phyloP scores from a whole-genome alignment of 306 rosid species.

The Styphnolobium japonicum region DNA sequence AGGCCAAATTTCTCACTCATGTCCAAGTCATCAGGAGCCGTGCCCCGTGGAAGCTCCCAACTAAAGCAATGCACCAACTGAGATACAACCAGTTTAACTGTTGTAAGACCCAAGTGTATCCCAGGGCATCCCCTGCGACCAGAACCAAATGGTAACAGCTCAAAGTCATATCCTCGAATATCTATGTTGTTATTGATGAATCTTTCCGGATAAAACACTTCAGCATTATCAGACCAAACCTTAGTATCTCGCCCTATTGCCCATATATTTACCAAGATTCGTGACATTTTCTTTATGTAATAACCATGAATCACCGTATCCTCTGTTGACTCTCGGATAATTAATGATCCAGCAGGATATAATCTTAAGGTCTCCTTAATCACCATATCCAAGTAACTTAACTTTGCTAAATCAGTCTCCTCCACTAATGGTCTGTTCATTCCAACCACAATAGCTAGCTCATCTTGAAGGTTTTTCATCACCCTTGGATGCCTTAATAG shows the following conservation, averaged over 20 bases:
- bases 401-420: slow-evolving; percentile 30
- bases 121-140: slow-evolving; percentile 44
- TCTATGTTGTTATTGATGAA: background rate
- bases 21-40: slow-evolving; percentile 13
- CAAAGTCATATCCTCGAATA: slow-evolving; percentile 25
- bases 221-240: slow-evolving; percentile 18
- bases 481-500: slow-evolving; percentile 32
- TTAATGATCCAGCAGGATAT: slow-evolving; percentile 31
- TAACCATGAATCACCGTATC: slow-evolving; percentile 27
- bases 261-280: slow-evolving; percentile 32
- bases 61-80: slow-evolving; percentile 41
- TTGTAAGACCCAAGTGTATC: slow-evolving; percentile 26
- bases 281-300: slow-evolving; percentile 21
- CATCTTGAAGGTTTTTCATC: slow-evolving; percentile 34
- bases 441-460: slow-evolving; percentile 26
- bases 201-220: slow-evolving; percentile 31
- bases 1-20: slow-evolving; percentile 32
- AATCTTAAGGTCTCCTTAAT: slow-evolving; percentile 36
- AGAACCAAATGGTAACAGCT: slow-evolving; percentile 43
- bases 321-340: no score
- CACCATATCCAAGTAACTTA: slow-evolving; percentile 36
- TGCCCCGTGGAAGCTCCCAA: slow-evolving; percentile 34
- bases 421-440: slow-evolving; percentile 26
- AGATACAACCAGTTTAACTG: slow-evolving; percentile 7
- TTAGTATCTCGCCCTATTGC: slow-evolving; percentile 31